Conservation (phyloP, 345 rosid genomes). For the Hibiscus trionum region DNA sequence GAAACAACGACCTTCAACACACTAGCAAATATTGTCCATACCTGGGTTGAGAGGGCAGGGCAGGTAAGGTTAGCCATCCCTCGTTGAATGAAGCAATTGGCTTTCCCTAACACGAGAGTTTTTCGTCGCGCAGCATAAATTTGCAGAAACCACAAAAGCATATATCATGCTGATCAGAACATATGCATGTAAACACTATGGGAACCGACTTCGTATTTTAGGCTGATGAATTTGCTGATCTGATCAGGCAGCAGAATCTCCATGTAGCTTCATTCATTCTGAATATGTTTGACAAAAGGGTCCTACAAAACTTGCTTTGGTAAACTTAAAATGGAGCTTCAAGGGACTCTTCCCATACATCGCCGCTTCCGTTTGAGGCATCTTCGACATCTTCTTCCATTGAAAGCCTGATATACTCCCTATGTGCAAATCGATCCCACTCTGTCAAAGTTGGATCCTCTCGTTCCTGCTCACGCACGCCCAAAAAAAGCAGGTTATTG, state of each 20-base stretch:
- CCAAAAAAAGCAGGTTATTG: neutral
- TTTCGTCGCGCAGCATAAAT: neutral
- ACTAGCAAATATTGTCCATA: neutral
- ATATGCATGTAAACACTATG: neutral
- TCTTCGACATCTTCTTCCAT: conserved; percentile 83
- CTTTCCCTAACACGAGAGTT: neutral
- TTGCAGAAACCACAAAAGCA: no score
- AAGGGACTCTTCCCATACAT: conserved; percentile 67
- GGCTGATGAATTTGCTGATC: neutral
- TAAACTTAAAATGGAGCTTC: conserved; percentile 54
- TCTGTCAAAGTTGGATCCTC: conserved; percentile 67
- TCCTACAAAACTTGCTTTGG: conserved; percentile 9
- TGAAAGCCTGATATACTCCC: conserved; percentile 62
- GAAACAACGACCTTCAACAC: no score
- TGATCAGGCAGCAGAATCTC: neutral
- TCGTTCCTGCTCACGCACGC: conserved; percentile 33
- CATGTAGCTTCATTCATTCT: neutral
- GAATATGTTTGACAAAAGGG: conserved; percentile 2
- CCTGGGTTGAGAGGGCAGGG: neutral
- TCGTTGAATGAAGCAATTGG: neutral
- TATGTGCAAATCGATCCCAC: conserved; percentile 70
- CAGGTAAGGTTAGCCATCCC: neutral
- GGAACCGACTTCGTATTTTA: conserved; percentile 6
- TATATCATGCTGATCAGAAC: neutral
- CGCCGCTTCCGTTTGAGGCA: conserved; percentile 64